Conservation (phyloP, 73 alveolate species). For the Strombidium stylifer region DNA sequence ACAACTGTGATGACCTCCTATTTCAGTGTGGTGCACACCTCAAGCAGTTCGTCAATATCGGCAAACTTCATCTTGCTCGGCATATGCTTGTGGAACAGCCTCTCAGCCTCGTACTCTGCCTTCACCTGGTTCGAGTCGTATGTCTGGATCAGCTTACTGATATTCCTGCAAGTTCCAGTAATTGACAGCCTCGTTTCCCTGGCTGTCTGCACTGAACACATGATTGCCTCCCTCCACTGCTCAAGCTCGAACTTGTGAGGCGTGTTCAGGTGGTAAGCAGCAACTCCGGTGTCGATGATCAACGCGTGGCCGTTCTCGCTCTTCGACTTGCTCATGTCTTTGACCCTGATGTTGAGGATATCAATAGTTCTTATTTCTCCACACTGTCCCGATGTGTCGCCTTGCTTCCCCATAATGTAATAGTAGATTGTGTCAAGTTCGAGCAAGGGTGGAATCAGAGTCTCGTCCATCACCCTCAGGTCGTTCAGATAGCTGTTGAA, state of each 20-base stretch:
- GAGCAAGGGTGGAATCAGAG: conserved; percentile 76
- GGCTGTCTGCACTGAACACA: conserved; percentile 43
- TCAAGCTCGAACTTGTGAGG: conserved; percentile 55
- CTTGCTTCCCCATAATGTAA: conserved; percentile 43
- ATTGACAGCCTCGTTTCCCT: conserved; percentile 47
- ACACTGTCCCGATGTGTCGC: conserved; percentile 58
- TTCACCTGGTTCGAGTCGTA: conserved; percentile 44
- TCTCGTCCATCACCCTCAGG: conserved; percentile 60
- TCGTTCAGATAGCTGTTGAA: conserved; percentile 51
- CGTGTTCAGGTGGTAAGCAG: conserved; percentile 68
- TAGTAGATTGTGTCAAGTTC: conserved; percentile 71
- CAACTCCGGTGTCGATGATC: conserved; percentile 65
- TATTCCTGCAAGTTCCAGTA: conserved; percentile 61
- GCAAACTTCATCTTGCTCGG: conserved; percentile 41
- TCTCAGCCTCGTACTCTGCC: conserved; percentile 18
- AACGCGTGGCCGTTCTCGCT: conserved; percentile 72
- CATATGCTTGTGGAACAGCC: conserved; percentile 19
- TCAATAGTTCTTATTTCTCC: conserved; percentile 63
- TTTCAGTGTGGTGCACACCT: conserved; percentile 19
- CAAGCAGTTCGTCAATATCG: conserved; percentile 45
- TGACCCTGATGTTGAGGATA: conserved; percentile 57
- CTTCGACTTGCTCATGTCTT: conserved; percentile 71
- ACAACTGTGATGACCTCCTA: conserved; percentile 58
- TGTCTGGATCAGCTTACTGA: conserved; percentile 32
- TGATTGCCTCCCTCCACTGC: conserved; percentile 70